Evolutionary conservation across 1,139 yeast genomes (phyloP).

Genomic region (Zygosaccharomyces pseudobailii): DNA sequence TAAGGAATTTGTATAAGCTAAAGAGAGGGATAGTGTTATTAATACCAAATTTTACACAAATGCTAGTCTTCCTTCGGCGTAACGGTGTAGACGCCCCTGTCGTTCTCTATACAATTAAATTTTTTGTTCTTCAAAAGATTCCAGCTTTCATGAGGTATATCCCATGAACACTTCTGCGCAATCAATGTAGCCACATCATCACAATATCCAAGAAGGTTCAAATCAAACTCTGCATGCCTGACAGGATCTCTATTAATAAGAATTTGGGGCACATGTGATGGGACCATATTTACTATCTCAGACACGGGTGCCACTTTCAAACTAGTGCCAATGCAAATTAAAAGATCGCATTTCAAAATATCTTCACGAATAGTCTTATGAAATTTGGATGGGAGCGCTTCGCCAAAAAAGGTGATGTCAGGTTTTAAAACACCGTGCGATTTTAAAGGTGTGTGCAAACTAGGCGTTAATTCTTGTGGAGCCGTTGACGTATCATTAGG

Average conservation of each 20-base stretch:
- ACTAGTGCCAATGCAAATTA: constrained; percentile 89
- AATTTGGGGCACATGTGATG: constrained; percentile 72
- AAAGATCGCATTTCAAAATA: constrained; percentile 64
- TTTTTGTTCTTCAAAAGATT: constrained; percentile 21
- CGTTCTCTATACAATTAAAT: constrained; percentile 25
- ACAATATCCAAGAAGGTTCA: constrained; percentile 75
- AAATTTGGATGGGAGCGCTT: constrained; percentile 70
- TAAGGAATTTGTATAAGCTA: too few species aligned
- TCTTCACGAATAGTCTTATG: constrained; percentile 60
- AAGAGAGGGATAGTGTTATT: not conserved
- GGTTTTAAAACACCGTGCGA: constrained; percentile 92
- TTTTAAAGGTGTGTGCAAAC: constrained; percentile 32
- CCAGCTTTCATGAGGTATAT: constrained; percentile 51
- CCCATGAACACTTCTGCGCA: constrained; percentile 61
- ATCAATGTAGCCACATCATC: constrained; percentile 78
- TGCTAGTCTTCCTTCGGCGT: constrained; percentile 5
- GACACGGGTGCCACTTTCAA: constrained; percentile 96
- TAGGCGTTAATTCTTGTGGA: constrained; percentile 13
- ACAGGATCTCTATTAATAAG: constrained; percentile 78
- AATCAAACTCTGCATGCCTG: constrained; percentile 76
- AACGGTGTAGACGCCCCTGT: constrained; percentile 28
- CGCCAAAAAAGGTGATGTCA: constrained; percentile 93
- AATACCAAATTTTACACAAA: not conserved
- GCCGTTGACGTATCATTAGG: constrained; percentile 19
- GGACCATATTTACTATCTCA: constrained; percentile 74